Base-by-base conservation (phyloP, 2,329 filamentous ascomycete genomes). In the Pezicula carpinea region DNA sequence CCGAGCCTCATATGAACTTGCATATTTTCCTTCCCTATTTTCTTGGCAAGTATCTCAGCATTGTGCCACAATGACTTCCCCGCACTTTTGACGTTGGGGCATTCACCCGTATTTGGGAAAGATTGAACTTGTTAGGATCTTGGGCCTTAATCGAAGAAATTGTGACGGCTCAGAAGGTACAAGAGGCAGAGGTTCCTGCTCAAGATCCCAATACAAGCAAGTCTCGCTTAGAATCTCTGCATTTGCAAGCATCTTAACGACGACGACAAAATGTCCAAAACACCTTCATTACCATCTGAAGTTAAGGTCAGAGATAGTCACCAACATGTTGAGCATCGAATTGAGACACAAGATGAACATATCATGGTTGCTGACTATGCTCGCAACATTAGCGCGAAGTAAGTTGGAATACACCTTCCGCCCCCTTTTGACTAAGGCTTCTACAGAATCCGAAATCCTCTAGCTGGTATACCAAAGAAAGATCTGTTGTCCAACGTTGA, bases 401-500 rank as follows among this genome's bases (percentile, higher is more conserved):
- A 38, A 35, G 33, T 35, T 14, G 18, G 5, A 44, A 11, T 26
- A 31, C 38, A 32, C 39, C n/a, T 21, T 29, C 17, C 17, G 31
- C 15, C 17, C 11, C n/a, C 26, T 18, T 10, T 41, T 29, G 15
- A 31, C 46, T 23, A 26, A 45, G 15, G 6, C 35, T 21, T 31
- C 41, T 23, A 34, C 34, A 76, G 74, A 52, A 71, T 77, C 55
- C 66, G 67, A 41, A 80, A 80, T 52, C 76, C 76, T 13, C 66
- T 85, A 5, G 68, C 73, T 31, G 77, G 76, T 23, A 69, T 80
- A 44, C 68, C 78, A 5, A 70, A 60, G 50, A 71, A 66, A 41
- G 64, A 68, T 57, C 71, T 81, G 7, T 64, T 80, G 44, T 59
- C 62, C 38, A 69, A 79, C 44, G 82, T 81, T 34, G 71, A 79